Percentiles rank a stretch among this genome's conserved stretches.
Conservation (phyloP, 208 protist species). For the Acanthamoeba castellanii region DNA sequence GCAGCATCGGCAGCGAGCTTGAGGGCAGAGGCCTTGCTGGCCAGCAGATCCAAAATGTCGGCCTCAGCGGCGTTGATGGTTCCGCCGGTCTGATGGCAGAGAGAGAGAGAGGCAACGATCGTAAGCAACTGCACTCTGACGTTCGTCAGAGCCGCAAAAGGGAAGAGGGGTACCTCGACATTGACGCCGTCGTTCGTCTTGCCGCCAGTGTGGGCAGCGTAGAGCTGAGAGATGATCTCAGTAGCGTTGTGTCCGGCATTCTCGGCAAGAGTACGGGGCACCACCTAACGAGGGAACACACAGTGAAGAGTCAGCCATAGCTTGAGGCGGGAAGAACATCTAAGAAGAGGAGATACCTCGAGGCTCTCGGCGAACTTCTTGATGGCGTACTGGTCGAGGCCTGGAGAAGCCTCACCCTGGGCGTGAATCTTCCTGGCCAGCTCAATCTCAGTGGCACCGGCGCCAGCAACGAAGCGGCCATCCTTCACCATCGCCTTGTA, state of each 20-base stretch:
- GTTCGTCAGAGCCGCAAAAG: not conserved
- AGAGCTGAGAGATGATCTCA: conserved; percentile 96
- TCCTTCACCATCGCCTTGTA: conserved; percentile 95
- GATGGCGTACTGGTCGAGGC: conserved; percentile 99
- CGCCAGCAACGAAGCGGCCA: conserved; percentile 96
- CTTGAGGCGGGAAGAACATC: not conserved
- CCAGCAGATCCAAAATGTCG: conserved; percentile 95
- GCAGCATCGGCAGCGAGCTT: conserved; percentile 97
- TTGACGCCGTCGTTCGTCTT: conserved; percentile 95
- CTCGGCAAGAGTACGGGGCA: conserved; percentile 98
- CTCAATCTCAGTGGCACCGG: conserved; percentile 98
- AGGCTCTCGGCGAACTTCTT: conserved; percentile 98
- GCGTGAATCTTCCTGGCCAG: conserved; percentile 83
- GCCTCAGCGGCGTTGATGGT: conserved; percentile 92
- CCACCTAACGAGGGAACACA: conserved; percentile 87
- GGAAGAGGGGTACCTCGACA: conserved; percentile 89
- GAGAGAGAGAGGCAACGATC: not conserved
- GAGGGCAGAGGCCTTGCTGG: conserved; percentile 94
- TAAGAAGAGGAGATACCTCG: conserved; percentile 82
- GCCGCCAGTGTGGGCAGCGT: conserved; percentile 96
- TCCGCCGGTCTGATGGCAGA: conserved; percentile 80
- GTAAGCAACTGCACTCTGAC: not conserved
- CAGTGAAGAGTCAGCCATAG: no score
- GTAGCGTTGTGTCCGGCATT: conserved; percentile 97
- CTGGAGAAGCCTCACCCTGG: conserved; percentile 84